Percentiles rank a stretch among this genome's conserved stretches.
These are phyloP conservation scores for Colletotrichum lindemuthianum DNA, from an alignment of 2,329 filamentous ascomycete genomes.

Conservation along the genomic window DNA sequence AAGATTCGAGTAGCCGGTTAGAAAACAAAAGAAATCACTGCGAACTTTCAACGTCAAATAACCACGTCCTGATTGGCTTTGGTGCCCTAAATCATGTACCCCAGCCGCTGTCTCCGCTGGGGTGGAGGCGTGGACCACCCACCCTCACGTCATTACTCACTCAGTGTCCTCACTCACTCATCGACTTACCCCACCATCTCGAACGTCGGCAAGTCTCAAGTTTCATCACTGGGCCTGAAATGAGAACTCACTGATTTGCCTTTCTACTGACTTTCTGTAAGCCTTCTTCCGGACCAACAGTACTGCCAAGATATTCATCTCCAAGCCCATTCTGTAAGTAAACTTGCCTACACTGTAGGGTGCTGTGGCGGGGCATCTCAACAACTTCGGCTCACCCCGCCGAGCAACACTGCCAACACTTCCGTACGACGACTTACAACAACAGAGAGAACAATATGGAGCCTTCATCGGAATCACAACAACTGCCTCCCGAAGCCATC, in stretches of 20 bases:
- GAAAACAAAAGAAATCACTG: background rate
- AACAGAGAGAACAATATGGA: conserved; percentile 11
- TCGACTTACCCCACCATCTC: conserved; percentile 6
- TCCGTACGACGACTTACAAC: too few species aligned
- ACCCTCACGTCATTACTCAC: conserved; percentile 15
- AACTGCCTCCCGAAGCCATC: conserved; percentile 71
- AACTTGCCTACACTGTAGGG: too few species aligned
- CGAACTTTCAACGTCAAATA: background rate
- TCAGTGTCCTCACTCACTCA: background rate
- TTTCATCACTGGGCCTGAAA: too few species aligned
- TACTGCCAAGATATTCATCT: too few species aligned
- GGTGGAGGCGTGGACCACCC: background rate
- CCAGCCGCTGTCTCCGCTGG: conserved; percentile 3
- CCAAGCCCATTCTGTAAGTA: too few species aligned
- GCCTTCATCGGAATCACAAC: background rate
- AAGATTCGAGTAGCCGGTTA: background rate
- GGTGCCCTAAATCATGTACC: background rate
- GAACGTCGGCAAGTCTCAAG: background rate
- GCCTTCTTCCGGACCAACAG: too few species aligned
- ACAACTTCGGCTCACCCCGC: conserved; percentile 1
- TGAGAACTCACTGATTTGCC: too few species aligned
- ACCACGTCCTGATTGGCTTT: conserved; percentile 11
- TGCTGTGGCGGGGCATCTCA: too few species aligned
- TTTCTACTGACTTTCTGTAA: too few species aligned
- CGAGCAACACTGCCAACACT: too few species aligned